Evolutionary conservation across 257 asterid species (phyloP).

Genomic region (Nicotiana tabacum): DNA sequence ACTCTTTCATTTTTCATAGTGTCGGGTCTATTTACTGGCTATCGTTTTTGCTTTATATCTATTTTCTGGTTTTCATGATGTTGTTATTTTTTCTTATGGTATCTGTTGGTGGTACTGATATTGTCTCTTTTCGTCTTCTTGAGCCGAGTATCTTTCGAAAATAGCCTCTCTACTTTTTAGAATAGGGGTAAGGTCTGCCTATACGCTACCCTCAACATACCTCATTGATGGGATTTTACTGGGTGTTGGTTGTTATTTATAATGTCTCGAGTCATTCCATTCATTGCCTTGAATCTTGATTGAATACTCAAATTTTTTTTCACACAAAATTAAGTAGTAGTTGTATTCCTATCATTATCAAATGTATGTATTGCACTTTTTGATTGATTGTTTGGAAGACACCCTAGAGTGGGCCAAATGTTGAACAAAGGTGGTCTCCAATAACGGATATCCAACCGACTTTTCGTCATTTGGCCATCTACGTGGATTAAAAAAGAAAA

Average conservation of each 20-base stretch:
- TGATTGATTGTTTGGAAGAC: not conserved
- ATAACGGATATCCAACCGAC: constrained; percentile 4
- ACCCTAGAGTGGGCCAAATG: not conserved
- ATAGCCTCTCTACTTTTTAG: fast-evolving
- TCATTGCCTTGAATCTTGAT: not conserved
- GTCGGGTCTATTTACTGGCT: too few relatives aligned
- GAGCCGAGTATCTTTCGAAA: too few relatives aligned
- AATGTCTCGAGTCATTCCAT: not conserved
- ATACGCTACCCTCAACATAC: too few relatives aligned
- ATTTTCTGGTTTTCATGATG: too few relatives aligned
- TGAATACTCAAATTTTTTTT: not conserved
- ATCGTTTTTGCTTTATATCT: too few relatives aligned
- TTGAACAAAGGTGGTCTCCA: not conserved
- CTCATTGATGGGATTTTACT: too few relatives aligned
- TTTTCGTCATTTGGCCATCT: not conserved
- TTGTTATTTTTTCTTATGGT: too few relatives aligned
- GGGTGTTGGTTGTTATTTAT: too few relatives aligned
- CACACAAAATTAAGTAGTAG: not conserved
- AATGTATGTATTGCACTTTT: not conserved
- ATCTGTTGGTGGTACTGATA: too few relatives aligned
- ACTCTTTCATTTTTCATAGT: too few relatives aligned
- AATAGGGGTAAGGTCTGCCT: too few relatives aligned
- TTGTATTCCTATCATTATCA: not conserved
- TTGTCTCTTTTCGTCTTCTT: too few relatives aligned
- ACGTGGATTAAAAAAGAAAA: not conserved